Evolutionary conservation across 148 eudicot genomes (phyloP).

Genomic region (Camellia granthamiana): DNA sequence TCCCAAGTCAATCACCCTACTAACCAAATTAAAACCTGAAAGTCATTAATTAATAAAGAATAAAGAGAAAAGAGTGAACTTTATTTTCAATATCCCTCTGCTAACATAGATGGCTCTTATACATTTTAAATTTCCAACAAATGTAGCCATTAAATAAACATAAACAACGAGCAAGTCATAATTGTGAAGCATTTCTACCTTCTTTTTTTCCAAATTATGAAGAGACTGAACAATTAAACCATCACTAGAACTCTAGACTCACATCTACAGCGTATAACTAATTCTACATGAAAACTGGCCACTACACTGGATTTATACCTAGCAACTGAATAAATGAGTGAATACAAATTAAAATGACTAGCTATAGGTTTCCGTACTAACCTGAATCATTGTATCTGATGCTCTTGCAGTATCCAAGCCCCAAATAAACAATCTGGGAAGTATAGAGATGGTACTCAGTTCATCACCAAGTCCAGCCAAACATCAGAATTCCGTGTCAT

Average conservation of each 20-base stretch:
- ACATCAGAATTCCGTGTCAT: constrained; percentile 12
- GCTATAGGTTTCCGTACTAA: not conserved
- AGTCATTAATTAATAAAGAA: not conserved
- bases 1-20: not conserved
- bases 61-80: not conserved
- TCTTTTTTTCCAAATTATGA: not conserved
- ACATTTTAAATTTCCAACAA: not conserved
- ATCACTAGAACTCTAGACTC: not conserved
- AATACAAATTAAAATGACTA: not conserved
- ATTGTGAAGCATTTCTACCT: too few relatives aligned
- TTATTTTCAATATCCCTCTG: not conserved
- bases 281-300: not conserved
- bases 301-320: not conserved
- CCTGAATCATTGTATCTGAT: constrained; percentile 6
- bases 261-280: not conserved
- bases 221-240: not conserved
- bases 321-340: constrained; percentile 10
- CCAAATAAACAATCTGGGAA: constrained; percentile 1
- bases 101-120: not conserved
- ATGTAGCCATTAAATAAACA: not conserved
- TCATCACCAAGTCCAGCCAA: not conserved
- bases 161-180: not conserved
- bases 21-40: not conserved
- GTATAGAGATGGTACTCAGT: not conserved
- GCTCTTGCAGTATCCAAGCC: not conserved